Percentiles rank a stretch among this genome's conserved stretches.
These are phyloP conservation scores for Panaeolus papilionaceus DNA, from an alignment of 768 basidiomycete genomes.

Conservation along the genomic window DNA sequence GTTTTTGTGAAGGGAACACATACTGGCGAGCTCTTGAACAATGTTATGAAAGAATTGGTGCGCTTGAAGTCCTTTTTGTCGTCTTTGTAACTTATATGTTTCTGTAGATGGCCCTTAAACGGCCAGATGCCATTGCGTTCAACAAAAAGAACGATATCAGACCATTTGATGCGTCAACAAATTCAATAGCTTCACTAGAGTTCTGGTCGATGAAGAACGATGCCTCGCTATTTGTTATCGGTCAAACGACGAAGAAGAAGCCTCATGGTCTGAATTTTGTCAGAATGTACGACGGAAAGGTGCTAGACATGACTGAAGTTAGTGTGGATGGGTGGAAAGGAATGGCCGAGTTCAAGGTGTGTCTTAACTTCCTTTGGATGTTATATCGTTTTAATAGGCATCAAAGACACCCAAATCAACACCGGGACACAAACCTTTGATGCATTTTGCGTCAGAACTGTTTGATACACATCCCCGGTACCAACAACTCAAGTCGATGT, in stretches of 20 bases:
- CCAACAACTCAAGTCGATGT: constrained; percentile 88
- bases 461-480: constrained; percentile 96
- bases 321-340: constrained; percentile 83
- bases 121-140: constrained; percentile 89
- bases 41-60: constrained; percentile 90
- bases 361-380: constrained; percentile 28
- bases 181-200: constrained; percentile 64
- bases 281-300: constrained; percentile 82
- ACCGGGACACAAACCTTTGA: constrained; percentile 87
- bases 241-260: constrained; percentile 93
- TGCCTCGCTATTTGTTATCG: constrained; percentile 88
- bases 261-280: constrained; percentile 88
- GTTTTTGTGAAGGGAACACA: constrained; percentile 92
- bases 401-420: constrained; percentile 90
- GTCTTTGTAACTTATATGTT: constrained; percentile 10
- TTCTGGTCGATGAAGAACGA: constrained; percentile 97
- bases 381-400: not conserved
- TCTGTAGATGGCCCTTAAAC: constrained; percentile 90
- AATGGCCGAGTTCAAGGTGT: constrained; percentile 87
- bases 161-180: constrained; percentile 79
- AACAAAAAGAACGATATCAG: constrained; percentile 91
- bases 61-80: constrained; percentile 32
- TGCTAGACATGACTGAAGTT: constrained; percentile 95
- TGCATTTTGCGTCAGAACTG: constrained; percentile 95
- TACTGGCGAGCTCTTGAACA: constrained; percentile 79